Evolutionary conservation across 345 rosid genomes (phyloP), one percentile per base, ranked within the genome.

Genomic region (Pelargonium nanum): DNA sequence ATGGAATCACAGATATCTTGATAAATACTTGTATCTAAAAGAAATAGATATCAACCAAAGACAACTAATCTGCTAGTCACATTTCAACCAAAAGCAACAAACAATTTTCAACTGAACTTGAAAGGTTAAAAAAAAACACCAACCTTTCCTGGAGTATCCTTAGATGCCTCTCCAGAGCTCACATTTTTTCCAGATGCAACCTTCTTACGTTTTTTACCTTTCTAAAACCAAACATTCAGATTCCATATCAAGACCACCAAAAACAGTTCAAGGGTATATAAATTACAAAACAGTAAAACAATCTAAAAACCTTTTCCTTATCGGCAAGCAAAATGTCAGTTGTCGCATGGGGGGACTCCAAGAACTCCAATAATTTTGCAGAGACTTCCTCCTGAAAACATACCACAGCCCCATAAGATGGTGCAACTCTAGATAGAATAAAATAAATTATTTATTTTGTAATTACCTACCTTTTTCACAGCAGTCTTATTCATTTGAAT

Each of bases 321-420:
- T 89, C 99, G 72, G 97, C 84, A 52, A 93, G 87, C 70, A 89
- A 62, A 70, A 75, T 70, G 32, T 87, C 88, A 61, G 97, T 86
- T 2, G 92, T 86, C 44, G 83, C 72, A 68, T 81, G 91, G 44
- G 99, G 99, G n/a, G 83, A 86, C 75, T 93, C 99, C 82, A 93
- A 68, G 69, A 93, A 93, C 30, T 87, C 96, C 78, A 93, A 74
- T 66, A 93, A 75, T 72, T 83, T 93, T 19, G 75, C 88, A 57
- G 97, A 79, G 65, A 86, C 72, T 55, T 89, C 99, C 72, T 93
- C 99, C 96, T 93, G 69, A 23, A 58, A 63, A 57, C 48, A 40
- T 40, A 40, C 15, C 1, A 9, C 48, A 40, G 15, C 15, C 26
- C 12, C 16, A 55, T 40, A 53, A 9, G 20, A 55, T 51, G n/a